A percentile compares a stretch with the other conserved stretches of the same genome.
Evolutionary conservation across 768 basidiomycete species (phyloP).

Genomic region (Thelephora aurantiotincta): DNA sequence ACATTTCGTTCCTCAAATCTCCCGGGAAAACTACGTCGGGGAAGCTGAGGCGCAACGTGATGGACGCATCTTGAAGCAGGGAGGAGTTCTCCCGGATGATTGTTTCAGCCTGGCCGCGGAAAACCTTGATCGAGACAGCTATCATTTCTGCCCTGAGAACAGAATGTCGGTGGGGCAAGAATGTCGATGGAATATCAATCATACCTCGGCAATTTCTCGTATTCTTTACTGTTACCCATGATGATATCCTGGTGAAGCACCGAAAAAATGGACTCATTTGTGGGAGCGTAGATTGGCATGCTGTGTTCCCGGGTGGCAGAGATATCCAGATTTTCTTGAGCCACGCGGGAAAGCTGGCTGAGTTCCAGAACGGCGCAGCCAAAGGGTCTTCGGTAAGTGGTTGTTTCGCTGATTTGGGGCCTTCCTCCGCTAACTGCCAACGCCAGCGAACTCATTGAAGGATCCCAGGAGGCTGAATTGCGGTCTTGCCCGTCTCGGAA

Average conservation of each 20-base stretch:
- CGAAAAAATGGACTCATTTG: slow-evolving; percentile 75
- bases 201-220: slow-evolving; percentile 70
- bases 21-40: slow-evolving; percentile 94
- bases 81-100: slow-evolving; percentile 78
- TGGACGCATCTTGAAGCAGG: slow-evolving; percentile 65
- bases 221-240: slow-evolving; percentile 60
- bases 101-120: slow-evolving; percentile 66
- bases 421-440: slow-evolving; percentile 14
- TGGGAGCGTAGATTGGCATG: slow-evolving; percentile 80
- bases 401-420: slow-evolving; percentile 5
- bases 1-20: slow-evolving; percentile 85
- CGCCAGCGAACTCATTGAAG: slow-evolving; percentile 1
- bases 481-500: slow-evolving; percentile 15
- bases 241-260: slow-evolving; percentile 96
- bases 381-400: slow-evolving; percentile 72
- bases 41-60: slow-evolving; percentile 81
- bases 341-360: slow-evolving; percentile 56
- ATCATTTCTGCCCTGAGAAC: slow-evolving; percentile 65
- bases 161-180: not conserved
- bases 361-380: slow-evolving; percentile 93
- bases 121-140: slow-evolving; percentile 73
- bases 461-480: slow-evolving; percentile 2
- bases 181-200: slow-evolving; percentile 9
- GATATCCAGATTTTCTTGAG: slow-evolving; percentile 47
- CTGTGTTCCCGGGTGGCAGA: slow-evolving; percentile 58